Conservation (phyloP, 2,329 filamentous ascomycete genomes). For the Colletotrichum neosansevieriae region DNA sequence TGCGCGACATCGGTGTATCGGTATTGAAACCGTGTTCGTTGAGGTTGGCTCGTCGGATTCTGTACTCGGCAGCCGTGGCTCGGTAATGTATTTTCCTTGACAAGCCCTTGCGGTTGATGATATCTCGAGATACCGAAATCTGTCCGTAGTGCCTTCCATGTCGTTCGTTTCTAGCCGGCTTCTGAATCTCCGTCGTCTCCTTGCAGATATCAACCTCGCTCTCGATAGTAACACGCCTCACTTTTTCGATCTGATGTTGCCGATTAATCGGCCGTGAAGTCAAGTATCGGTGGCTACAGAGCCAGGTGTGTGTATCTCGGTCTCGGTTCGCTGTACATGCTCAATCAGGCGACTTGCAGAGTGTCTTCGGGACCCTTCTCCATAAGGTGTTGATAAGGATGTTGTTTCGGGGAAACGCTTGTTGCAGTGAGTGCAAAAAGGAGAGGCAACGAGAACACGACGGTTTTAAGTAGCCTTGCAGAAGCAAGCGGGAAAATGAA, state of each 20-base stretch:
- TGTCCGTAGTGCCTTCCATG: not conserved
- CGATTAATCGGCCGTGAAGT: not conserved
- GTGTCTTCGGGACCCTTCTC: not conserved
- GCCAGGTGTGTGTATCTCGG: not conserved
- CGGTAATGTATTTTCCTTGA: not conserved
- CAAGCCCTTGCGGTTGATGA: not conserved
- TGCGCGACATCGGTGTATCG: slow-evolving; percentile 3
- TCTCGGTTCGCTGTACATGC: not conserved
- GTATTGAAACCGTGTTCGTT: slow-evolving; percentile 8
- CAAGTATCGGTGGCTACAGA: not conserved
- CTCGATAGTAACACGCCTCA: not conserved
- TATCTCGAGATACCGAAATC: slow-evolving; percentile 9
- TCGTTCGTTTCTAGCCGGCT: not conserved
- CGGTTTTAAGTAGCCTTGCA: slow-evolving; percentile 11
- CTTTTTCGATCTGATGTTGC: not conserved
- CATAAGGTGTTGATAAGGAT: not conserved
- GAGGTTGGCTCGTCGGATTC: not conserved
- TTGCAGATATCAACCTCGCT: slow-evolving; percentile 1
- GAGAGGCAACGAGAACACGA: not conserved
- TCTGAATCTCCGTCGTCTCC: not conserved
- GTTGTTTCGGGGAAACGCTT: not conserved
- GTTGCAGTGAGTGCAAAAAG: not conserved
- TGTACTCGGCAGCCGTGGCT: not conserved
- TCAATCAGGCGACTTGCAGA: not conserved
- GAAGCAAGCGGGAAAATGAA: not conserved